A percentile compares a stretch with the other conserved stretches of the same genome.
phyloP scores from a whole-genome alignment of 257 asterid genomes.

The Echium plantagineum region DNA sequence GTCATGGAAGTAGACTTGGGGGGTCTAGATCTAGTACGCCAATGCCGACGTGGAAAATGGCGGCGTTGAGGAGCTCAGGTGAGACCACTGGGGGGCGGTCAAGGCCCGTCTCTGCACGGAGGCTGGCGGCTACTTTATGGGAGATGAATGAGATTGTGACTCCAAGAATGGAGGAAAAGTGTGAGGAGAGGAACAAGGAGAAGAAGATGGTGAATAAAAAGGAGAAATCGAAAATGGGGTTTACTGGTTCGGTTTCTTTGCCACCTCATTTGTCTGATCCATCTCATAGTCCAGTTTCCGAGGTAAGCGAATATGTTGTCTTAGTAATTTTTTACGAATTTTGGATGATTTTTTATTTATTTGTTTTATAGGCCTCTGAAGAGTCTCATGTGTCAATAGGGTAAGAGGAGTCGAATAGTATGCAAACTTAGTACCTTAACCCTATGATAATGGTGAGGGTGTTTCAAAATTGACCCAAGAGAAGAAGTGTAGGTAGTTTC shows the following conservation, averaged over 20 bases:
- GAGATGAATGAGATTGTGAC: slow-evolving; percentile 80
- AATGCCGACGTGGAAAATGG: slow-evolving; percentile 67
- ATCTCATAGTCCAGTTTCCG: slow-evolving; percentile 51
- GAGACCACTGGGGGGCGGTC: slow-evolving; percentile 70
- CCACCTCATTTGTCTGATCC: slow-evolving; percentile 64
- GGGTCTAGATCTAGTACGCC: slow-evolving; percentile 90
- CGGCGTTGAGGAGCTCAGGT: slow-evolving; percentile 3
- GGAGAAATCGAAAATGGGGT: slow-evolving; percentile 9
- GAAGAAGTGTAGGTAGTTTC: too few relatives aligned
- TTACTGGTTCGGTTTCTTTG: slow-evolving; percentile 11
- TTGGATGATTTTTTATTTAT: too few relatives aligned
- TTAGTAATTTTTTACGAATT: too few relatives aligned
- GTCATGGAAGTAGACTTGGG: slow-evolving; percentile 28
- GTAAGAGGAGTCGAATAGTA: too few relatives aligned
- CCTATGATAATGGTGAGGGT: too few relatives aligned
- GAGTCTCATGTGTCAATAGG: too few relatives aligned
- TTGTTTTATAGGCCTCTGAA: too few relatives aligned
- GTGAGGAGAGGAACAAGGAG: slow-evolving; percentile 22
- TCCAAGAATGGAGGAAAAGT: slow-evolving; percentile 37
- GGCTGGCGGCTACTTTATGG: slow-evolving; percentile 88
- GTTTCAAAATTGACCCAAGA: too few relatives aligned
- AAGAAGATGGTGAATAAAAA: slow-evolving; percentile 5
- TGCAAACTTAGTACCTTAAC: too few relatives aligned
- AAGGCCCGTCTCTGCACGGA: slow-evolving; percentile 78
- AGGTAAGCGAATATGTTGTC: slow-evolving; percentile 22